Conservation (phyloP, 202 grass and related monocot genomes). For the Elaeis oleifera region DNA sequence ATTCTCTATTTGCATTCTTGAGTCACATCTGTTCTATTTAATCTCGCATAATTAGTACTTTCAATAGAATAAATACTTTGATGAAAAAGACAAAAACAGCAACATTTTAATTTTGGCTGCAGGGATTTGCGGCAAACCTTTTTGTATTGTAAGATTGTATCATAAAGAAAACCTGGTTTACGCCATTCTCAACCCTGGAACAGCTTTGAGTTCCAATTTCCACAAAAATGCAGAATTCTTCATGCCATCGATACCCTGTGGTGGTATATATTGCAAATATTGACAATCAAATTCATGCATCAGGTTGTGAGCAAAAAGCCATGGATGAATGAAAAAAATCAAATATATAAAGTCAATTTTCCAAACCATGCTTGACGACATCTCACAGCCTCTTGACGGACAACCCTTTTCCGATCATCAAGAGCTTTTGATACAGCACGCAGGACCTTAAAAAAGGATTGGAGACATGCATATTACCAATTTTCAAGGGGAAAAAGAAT, state of each 20-base stretch:
- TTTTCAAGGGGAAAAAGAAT: neutral
- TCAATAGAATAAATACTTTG: too few species aligned
- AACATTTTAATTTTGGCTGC: too few species aligned
- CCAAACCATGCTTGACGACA: conserved; percentile 78
- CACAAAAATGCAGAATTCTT: conserved; percentile 16
- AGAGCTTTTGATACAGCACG: conserved; percentile 69
- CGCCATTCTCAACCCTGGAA: too few species aligned
- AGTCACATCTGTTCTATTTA: too few species aligned
- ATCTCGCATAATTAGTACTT: too few species aligned
- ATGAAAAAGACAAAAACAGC: too few species aligned
- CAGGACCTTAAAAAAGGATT: conserved; percentile 40
- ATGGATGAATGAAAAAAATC: neutral
- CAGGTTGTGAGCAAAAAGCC: neutral
- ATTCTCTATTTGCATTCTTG: too few species aligned
- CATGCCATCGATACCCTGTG: conserved; percentile 11
- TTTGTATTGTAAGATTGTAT: too few species aligned
- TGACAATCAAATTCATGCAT: neutral
- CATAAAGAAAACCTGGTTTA: too few species aligned
- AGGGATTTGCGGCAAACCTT: too few species aligned
- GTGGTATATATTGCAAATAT: neutral
- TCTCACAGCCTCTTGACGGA: conserved; percentile 76
- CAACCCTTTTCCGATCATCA: conserved; percentile 68
- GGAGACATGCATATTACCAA: conserved; percentile 12
- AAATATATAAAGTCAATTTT: neutral
- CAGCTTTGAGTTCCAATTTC: too few species aligned